Base-by-base conservation (phyloP, 768 basidiomycete species). In the Ramaria rubella region DNA sequence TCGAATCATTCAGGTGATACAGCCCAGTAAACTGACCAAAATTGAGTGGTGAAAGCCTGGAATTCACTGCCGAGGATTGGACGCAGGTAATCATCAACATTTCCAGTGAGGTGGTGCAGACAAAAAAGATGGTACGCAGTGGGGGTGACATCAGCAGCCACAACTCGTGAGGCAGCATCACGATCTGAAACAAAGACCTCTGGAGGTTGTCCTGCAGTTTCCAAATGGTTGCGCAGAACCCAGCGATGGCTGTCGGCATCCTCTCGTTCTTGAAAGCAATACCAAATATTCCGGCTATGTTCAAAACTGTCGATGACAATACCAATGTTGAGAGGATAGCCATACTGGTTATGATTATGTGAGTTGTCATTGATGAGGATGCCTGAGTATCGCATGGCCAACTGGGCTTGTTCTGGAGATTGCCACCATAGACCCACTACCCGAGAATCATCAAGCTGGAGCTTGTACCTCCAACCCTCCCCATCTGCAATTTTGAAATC, bases 21-120 rank as follows among this genome's bases (percentile, higher is more conserved):
- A 3, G 67, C 65, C 19, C 58, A 58, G 52, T 70, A 71, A 2
- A 59, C 59, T n/a, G 4, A 42, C 69, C 70, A 73, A 51, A 73
- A 72, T 19, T 63, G 55, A 0, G 49, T 24, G 5, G 50, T 60
- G 56, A 73, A 73, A 2, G 1, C 0, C 65, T 50, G 7, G 52
- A 34, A 1, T 59, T 52, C 48, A 15, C 12, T 19, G 21, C 58
- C 11, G 15, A 63, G 61, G 17, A 30, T 15, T 17, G 15, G 34
- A 19, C 9, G 21, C 9, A 71, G 38, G 27, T 69, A 62, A 3
- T 59, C 34, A 3, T 61, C 56, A 2, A 72, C 56, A 53, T 73
- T 73, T 2, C 63, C 63, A 27, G 58, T 50, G 3, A 72, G 63
- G 50, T 73, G 70, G 44, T 68, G 58, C 8, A 73, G 57, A 51